Evolutionary conservation across 2,329 filamentous ascomycete genomes (phyloP).

Genomic region (Sarocladiaceae sp.): DNA sequence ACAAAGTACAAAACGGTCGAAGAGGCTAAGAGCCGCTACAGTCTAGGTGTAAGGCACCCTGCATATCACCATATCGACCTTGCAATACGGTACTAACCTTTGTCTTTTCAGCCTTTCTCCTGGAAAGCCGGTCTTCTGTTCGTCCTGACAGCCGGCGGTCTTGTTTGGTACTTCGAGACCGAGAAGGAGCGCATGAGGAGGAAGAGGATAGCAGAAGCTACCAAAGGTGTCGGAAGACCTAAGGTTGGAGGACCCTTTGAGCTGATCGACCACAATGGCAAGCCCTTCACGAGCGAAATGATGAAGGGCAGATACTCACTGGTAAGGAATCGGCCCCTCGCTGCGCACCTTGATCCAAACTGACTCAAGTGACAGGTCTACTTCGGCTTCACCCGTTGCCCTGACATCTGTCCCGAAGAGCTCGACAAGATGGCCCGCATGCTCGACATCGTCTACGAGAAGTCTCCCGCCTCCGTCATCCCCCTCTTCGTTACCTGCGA

Average conservation of each 20-base stretch:
- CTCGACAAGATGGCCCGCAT: conserved; percentile 99
- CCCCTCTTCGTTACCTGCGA: conserved; percentile 96
- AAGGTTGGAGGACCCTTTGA: conserved; percentile 88
- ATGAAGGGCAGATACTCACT: conserved; percentile 81
- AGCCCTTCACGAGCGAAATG: conserved; percentile 68
- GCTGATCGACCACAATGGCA: conserved; percentile 75
- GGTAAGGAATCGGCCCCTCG: conserved; percentile 40
- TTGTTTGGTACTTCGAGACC: conserved; percentile 86
- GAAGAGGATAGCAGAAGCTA: conserved; percentile 81
- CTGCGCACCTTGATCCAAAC: conserved; percentile 11
- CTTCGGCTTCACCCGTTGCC: conserved; percentile 97
- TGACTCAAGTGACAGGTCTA: conserved; percentile 58
- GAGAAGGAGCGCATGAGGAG: conserved; percentile 90
- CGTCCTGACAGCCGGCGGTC: conserved; percentile 65
- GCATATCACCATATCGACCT: background rate
- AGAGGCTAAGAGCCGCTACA: conserved; percentile 52
- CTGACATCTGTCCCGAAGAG: conserved; percentile 97
- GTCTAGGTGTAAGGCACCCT: conserved; percentile 41
- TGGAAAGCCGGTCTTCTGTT: conserved; percentile 87
- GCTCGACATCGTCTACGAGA: conserved; percentile 64
- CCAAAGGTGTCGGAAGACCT: conserved; percentile 85
- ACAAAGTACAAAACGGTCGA: conserved; percentile 48
- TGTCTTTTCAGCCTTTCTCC: conserved; percentile 67
- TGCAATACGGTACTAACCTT: conserved; percentile 5
- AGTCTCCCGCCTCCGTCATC: conserved; percentile 44